These are phyloP conservation scores for Diaporthe sp. DNA, from an alignment of 2,329 filamentous ascomycete species.

Conservation along the genomic window DNA sequence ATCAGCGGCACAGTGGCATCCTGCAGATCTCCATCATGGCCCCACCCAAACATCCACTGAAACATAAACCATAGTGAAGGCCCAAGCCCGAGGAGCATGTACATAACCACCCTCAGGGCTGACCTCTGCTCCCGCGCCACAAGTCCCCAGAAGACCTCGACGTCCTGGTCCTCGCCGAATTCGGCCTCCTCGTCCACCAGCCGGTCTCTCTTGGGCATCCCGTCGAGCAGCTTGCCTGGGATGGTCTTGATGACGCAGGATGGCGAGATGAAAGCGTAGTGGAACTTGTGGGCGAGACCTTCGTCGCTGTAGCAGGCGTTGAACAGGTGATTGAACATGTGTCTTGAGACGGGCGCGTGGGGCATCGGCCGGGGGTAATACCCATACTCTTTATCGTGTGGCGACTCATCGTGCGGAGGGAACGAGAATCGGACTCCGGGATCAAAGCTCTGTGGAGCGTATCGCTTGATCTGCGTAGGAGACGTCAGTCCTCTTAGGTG, in stretches of 20 bases:
- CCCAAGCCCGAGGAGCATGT: conserved; percentile 6
- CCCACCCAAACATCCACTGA: conserved; percentile 30
- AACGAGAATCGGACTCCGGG: conserved; percentile 19
- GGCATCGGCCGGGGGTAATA: conserved; percentile 30
- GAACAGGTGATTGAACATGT: conserved; percentile 35
- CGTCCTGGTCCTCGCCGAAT: conserved; percentile 18
- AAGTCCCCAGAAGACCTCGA: conserved; percentile 32
- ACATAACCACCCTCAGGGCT: conserved; percentile 8
- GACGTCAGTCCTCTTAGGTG: not conserved
- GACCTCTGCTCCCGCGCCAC: conserved; percentile 32
- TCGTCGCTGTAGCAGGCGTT: conserved; percentile 27
- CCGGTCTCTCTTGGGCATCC: conserved; percentile 18
- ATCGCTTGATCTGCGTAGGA: not conserved
- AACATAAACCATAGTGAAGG: conserved; percentile 25
- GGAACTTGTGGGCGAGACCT: not conserved
- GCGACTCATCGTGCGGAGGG: conserved; percentile 15
- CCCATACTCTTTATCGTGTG: conserved; percentile 1
- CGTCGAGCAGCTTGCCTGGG: conserved; percentile 15
- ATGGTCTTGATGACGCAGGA: not conserved
- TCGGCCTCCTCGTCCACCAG: conserved; percentile 32
- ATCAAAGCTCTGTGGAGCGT: conserved; percentile 16
- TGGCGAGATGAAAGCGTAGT: not conserved
- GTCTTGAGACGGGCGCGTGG: conserved; percentile 17
- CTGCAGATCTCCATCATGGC: not conserved
- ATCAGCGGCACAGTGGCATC: conserved; percentile 22